These are phyloP conservation scores for Fusarium tuaranense DNA, from an alignment of 2,329 filamentous ascomycete genomes.

Conservation along the genomic window DNA sequence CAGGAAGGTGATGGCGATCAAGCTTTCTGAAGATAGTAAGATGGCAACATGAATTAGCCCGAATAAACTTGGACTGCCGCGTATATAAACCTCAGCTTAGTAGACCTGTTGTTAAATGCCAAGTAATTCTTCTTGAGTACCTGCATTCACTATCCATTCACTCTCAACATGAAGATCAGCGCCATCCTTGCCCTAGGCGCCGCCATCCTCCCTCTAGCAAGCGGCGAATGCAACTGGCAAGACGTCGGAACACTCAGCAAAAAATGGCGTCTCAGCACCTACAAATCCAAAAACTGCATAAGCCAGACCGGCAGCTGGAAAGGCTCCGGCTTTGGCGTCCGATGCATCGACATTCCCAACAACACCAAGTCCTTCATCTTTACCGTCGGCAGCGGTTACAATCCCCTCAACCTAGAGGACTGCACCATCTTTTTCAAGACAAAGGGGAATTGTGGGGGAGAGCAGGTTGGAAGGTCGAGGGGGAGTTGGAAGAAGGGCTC, in stretches of 20 bases:
- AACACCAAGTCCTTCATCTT: conserved; percentile 3
- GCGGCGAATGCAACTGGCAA: background rate
- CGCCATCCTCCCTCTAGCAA: background rate
- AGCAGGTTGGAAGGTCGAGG: background rate
- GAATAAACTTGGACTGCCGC: background rate
- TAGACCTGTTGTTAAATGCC: background rate
- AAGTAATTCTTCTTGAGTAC: too few relatives aligned
- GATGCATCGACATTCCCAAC: background rate
- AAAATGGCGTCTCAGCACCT: background rate
- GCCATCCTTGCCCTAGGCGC: background rate
- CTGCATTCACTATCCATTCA: too few relatives aligned
- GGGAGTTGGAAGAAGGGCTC: background rate
- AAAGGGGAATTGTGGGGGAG: background rate
- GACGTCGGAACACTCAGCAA: background rate
- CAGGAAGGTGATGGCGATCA: background rate
- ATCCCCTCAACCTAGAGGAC: background rate
- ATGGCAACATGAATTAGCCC: background rate
- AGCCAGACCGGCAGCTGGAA: background rate
- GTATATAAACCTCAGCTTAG: background rate
- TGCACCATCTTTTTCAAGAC: background rate
- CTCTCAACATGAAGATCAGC: background rate
- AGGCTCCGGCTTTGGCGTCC: background rate
- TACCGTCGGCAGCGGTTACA: background rate
- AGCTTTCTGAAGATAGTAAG: background rate
- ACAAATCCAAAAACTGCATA: conserved; percentile 1